Conservation (phyloP, 768 basidiomycete genomes). For the Galerina sulciceps region DNA sequence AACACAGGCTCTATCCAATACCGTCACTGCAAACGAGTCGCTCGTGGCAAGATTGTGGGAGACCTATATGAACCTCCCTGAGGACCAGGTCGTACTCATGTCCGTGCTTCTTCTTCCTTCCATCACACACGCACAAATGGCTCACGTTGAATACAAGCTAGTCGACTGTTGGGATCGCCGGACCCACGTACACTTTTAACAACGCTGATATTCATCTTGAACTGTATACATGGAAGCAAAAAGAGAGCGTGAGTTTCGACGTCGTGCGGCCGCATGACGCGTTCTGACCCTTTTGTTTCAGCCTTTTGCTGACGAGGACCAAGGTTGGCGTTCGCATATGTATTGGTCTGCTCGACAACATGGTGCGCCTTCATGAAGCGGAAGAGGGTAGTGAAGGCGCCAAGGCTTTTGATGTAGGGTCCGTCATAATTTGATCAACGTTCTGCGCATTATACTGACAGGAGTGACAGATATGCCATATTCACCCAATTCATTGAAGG, state of each 20-base stretch:
- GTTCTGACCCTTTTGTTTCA: conserved; percentile 28
- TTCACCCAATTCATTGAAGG: conserved; percentile 66
- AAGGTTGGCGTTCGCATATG: conserved; percentile 67
- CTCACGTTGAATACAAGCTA: conserved; percentile 27
- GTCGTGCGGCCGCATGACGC: background rate
- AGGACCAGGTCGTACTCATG: conserved; percentile 79
- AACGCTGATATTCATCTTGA: conserved; percentile 71
- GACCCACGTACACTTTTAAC: conserved; percentile 66
- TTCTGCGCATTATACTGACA: conserved; percentile 5
- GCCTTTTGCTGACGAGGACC: conserved; percentile 56
- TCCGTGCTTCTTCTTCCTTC: conserved; percentile 35
- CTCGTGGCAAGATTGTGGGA: conserved; percentile 66
- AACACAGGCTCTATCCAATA: conserved; percentile 81
- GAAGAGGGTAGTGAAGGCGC: conserved; percentile 67
- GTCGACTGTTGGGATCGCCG: conserved; percentile 65
- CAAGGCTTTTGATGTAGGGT: conserved; percentile 82
- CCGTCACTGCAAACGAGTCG: conserved; percentile 73
- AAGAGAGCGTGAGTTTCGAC: conserved; percentile 55
- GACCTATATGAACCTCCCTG: conserved; percentile 66
- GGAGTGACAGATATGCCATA: conserved; percentile 58
- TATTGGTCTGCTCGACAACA: conserved; percentile 68
- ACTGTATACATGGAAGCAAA: conserved; percentile 65
- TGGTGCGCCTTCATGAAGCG: conserved; percentile 72
- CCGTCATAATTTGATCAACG: conserved; percentile 18
- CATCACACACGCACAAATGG: conserved; percentile 7